These are phyloP conservation scores for Pulveroboletus sp. DNA, from an alignment of 768 basidiomycete species.

Conservation along the genomic window DNA sequence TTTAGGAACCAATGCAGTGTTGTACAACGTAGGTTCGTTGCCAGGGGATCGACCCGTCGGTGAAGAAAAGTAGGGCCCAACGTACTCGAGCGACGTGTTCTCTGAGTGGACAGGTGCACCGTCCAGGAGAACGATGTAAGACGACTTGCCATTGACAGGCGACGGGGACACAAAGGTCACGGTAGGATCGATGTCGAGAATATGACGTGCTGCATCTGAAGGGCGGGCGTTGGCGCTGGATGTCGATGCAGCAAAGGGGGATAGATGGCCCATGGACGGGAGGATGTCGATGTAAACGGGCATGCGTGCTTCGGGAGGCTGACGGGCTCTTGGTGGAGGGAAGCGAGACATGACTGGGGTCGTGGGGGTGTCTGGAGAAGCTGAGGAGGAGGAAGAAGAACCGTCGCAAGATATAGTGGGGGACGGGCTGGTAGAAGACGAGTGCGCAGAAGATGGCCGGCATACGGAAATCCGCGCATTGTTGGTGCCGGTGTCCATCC, in stretches of 20 bases:
- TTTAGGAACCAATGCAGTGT: conserved; percentile 54
- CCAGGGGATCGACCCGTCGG: conserved; percentile 19
- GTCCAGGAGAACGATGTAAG: conserved; percentile 50
- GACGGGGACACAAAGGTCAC: conserved; percentile 56
- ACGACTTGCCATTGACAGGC: conserved; percentile 46
- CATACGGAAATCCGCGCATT: conserved; percentile 16
- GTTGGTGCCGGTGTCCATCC: conserved; percentile 18
- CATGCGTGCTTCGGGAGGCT: conserved; percentile 22
- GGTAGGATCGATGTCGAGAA: conserved; percentile 60
- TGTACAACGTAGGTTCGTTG: conserved; percentile 46
- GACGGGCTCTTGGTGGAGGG: conserved; percentile 21
- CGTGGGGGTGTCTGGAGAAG: conserved; percentile 11
- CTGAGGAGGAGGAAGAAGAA: conserved; percentile 19
- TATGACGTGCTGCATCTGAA: conserved; percentile 41
- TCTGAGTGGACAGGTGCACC: conserved; percentile 51
- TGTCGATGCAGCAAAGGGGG: neutral
- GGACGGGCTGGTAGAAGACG: conserved; percentile 14
- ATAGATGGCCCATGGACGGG: conserved; percentile 8
- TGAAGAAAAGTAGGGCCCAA: conserved; percentile 32
- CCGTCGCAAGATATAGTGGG: conserved; percentile 27
- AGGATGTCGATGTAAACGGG: conserved; percentile 34
- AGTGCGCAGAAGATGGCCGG: conserved; percentile 3
- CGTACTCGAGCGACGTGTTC: conserved; percentile 32
- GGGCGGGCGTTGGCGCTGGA: conserved; percentile 2
- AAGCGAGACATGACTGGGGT: conserved; percentile 19